phyloP scores from a whole-genome alignment of 2,329 filamentous ascomycete species.

The Aspergillus flavus region DNA sequence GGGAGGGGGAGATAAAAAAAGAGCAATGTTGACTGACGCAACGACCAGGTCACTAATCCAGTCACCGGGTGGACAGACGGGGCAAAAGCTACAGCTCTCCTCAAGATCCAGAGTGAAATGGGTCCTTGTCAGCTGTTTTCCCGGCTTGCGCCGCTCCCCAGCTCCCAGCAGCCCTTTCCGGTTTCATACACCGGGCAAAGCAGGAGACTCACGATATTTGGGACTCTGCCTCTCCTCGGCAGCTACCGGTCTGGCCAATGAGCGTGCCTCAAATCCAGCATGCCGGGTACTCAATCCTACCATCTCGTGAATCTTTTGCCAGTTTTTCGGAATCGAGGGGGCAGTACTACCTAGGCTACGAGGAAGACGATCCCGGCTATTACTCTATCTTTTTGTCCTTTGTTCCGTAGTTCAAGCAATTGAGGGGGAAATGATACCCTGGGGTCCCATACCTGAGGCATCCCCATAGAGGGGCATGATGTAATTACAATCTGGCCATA shows the following conservation, averaged over 20 bases:
- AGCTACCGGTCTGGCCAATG: constrained; percentile 36
- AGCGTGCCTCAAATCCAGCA: constrained; percentile 16
- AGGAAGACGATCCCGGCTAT: constrained; percentile 5
- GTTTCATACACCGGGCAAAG: constrained; percentile 49
- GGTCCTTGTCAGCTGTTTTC: constrained; percentile 22
- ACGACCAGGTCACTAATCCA: constrained; percentile 32
- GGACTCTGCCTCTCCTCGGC: constrained; percentile 25
- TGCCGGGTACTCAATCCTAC: constrained; percentile 26
- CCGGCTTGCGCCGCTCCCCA: constrained; percentile 36
- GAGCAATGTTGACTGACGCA: constrained; percentile 35
- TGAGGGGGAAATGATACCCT: not conserved
- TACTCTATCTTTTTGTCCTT: not conserved
- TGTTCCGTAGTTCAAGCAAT: not conserved
- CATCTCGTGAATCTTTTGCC: constrained; percentile 37
- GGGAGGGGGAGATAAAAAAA: constrained; percentile 35
- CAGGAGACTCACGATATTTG: constrained; percentile 43
- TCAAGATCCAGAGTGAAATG: constrained; percentile 10
- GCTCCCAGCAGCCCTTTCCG: constrained; percentile 38
- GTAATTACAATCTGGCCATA: constrained; percentile 14
- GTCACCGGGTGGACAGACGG: constrained; percentile 35
- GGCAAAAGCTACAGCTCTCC: constrained; percentile 26
- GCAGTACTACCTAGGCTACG: constrained; percentile 26
- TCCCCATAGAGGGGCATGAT: constrained; percentile 14
- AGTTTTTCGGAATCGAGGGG: constrained; percentile 20
- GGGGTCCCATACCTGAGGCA: not conserved